Conservation (phyloP, 202 grass and related monocot genomes). For the Panicum virgatum region DNA sequence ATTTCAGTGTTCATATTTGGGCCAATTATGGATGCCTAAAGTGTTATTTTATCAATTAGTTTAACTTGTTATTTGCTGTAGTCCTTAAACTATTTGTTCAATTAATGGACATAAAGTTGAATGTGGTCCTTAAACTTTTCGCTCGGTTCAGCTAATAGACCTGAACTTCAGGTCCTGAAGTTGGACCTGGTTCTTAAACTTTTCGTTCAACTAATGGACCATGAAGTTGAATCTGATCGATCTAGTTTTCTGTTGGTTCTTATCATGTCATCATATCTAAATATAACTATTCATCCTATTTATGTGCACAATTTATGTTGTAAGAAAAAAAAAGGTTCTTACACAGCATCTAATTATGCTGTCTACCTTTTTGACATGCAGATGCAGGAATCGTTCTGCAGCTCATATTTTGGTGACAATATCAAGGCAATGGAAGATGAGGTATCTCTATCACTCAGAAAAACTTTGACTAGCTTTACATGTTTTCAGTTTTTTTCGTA, state of each 20-base stretch:
- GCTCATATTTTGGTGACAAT: slow-evolving; percentile 31
- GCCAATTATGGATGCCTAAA: not conserved
- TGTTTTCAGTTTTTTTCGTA: not conserved
- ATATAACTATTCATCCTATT: not conserved
- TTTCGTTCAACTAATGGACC: not conserved
- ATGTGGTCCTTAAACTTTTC: not conserved
- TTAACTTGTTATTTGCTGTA: slow-evolving; percentile 14
- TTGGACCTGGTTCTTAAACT: not conserved
- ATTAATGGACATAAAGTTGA: not conserved
- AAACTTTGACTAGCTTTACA: not conserved
- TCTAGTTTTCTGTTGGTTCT: not conserved
- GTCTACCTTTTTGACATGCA: slow-evolving; percentile 39
- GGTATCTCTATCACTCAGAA: slow-evolving; percentile 37
- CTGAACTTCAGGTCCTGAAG: no score
- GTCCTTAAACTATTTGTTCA: not conserved
- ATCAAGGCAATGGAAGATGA: slow-evolving; percentile 60
- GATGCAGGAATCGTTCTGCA: slow-evolving; percentile 47
- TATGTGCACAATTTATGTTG: not conserved
- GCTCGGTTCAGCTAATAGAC: not conserved
- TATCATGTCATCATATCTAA: not conserved
- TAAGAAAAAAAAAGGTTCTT: not conserved
- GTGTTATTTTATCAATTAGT: not conserved
- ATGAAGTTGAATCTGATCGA: not conserved
- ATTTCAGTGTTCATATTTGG: not conserved
- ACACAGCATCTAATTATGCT: slow-evolving; percentile 8